Evolutionary conservation across 2,329 filamentous ascomycete species (phyloP), one percentile per base, ranked within the genome.

Genomic region (Sporothrix mexicana): DNA sequence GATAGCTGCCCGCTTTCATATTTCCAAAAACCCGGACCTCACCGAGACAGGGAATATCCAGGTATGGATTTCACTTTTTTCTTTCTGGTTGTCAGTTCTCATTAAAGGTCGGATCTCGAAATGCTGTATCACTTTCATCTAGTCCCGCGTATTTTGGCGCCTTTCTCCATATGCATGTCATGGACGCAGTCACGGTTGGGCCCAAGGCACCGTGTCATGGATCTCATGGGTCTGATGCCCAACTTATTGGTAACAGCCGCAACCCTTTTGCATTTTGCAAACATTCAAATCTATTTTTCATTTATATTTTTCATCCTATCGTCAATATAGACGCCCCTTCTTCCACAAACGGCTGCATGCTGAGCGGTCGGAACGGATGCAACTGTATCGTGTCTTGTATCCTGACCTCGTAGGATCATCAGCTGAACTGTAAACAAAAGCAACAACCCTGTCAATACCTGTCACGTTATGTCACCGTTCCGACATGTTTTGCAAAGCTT

Each of bases 281-380:
- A 17, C 51, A 12, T 25, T 67, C n/a, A 7, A 49, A 67, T 30
- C 12, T 20, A 36, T 67, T n/a, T 13, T 15, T 15, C 36, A 2
- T 15, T 49, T 61, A 15, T 61, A 4, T 41, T 36, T n/a, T 36
- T 10, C 30, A 9, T 59, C 15, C 30, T 30, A 43, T 51, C 15
- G 10, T 23, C 23, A 36, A 30, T 7, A n/a, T 49, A 17, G 13
- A 49, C 62, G 13, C n/a, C 64, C 23, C 36, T 51, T 15, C 23
- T 67, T 67, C 62, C 62, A n/a, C 62, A 67, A 67, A 67, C 43
- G 43, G 62, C 62, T 36, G 62, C 62, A 67, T 49, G 43, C 25
- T 49, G 62, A 23, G 62, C 62, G 36, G 17, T n/a, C 8, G 12
- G 15, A 2, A 2, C 20, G 41, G 36, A 8, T 3, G n/a, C 7